phyloP scores from a whole-genome alignment of 139 green algal species.

The Picochlorum sp. region DNA sequence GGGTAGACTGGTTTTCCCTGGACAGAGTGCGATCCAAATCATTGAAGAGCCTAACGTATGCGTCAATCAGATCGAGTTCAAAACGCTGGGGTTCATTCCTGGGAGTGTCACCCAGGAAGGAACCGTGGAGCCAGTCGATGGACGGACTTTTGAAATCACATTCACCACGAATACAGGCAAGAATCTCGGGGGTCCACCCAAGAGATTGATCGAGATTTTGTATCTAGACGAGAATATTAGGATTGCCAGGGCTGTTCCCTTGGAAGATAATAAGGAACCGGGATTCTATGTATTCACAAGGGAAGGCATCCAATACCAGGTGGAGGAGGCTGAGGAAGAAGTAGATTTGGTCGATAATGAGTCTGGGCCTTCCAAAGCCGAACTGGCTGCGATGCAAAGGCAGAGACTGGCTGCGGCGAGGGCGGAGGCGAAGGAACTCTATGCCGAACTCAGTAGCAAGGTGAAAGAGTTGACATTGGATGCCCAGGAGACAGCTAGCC shows the following conservation, averaged over 20 bases:
- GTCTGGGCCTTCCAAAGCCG: background rate
- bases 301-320: background rate
- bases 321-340: slow-evolving; percentile 2
- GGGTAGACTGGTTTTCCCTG: slow-evolving; percentile 19
- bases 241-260: slow-evolving; percentile 4
- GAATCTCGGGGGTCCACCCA: slow-evolving; percentile 10
- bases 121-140: slow-evolving; percentile 10
- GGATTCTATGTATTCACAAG: slow-evolving; percentile 16
- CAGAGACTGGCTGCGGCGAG: background rate
- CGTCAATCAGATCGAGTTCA: slow-evolving; percentile 26
- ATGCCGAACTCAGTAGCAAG: background rate
- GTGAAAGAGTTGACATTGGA: background rate
- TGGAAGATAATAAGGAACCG: slow-evolving; percentile 5
- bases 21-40: slow-evolving; percentile 14
- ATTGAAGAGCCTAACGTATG: slow-evolving; percentile 16
- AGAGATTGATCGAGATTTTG: slow-evolving; percentile 10
- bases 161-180: slow-evolving; percentile 18
- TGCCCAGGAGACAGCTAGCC: background rate
- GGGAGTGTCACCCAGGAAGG: slow-evolving; percentile 19
- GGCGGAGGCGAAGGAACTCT: background rate
- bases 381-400: background rate
- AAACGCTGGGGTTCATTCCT: slow-evolving; percentile 28
- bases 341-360: background rate
- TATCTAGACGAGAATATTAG: slow-evolving; percentile 32
- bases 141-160: slow-evolving; percentile 17